Conservation (phyloP, 306 rosid species). For the Malus sieversii region DNA sequence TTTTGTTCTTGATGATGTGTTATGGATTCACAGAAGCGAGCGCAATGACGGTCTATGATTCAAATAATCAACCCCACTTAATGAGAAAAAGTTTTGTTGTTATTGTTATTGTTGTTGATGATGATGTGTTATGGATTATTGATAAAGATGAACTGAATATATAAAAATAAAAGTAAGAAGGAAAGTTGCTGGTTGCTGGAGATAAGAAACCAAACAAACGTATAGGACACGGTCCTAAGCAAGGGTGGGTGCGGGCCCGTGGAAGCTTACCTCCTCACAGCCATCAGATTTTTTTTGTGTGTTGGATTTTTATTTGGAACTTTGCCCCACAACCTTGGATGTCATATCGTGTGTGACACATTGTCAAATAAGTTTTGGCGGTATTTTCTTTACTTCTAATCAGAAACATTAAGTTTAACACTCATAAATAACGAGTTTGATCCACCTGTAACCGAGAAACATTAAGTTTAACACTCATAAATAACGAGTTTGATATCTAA, state of each 20-base stretch:
- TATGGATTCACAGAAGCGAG: neutral
- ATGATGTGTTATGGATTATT: neutral
- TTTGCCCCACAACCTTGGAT: too few species aligned
- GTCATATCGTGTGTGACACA: too few species aligned
- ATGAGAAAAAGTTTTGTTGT: too few species aligned
- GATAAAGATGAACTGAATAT: neutral
- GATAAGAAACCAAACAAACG: neutral
- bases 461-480: too few species aligned
- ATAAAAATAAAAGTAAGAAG: neutral
- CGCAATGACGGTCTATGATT: too few species aligned
- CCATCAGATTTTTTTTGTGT: neutral
- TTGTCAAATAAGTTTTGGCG: too few species aligned
- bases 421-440: too few species aligned
- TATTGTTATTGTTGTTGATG: neutral
- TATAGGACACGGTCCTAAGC: neutral
- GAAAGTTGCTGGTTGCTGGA: neutral
- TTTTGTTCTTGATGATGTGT: neutral
- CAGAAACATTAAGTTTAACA: neutral
- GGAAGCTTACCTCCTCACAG: neutral
- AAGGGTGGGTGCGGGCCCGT: neutral
- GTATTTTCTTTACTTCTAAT: too few species aligned
- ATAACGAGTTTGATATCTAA: too few species aligned
- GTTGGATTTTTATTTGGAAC: too few species aligned
- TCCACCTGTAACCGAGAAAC: neutral
- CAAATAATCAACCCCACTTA: too few species aligned